Evolutionary conservation across 768 basidiomycete species (phyloP), one percentile per base, ranked within the genome.

Genomic region (Roridomyces roridus): DNA sequence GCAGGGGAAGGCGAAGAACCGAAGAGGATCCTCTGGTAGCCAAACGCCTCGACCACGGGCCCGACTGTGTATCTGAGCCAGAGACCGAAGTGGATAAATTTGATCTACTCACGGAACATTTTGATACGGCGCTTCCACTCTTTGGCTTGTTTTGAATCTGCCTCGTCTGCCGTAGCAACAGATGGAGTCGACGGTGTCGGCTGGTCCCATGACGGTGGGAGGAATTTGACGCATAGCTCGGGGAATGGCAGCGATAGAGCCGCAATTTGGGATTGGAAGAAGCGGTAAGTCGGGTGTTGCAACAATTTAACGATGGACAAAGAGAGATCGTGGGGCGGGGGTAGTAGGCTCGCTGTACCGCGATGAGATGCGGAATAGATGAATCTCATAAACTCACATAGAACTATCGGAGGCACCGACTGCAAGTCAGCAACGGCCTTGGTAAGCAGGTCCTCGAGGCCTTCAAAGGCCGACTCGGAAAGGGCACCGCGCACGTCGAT

Each of bases 21-120:
- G 71, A 89, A 94, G 18, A 94, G 80, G 63, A 94, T 92, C 48
- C 92, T 84, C 65, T 89, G 80, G 65, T 84, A 91, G 7, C 92
- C 92, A 68, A 94, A 94, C 3, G 92, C 92, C 69, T 94, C 92
- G 59, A 93, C 73, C 34, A 88, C 87, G 15, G 90, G 92, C 8
- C 86, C 88, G 62, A 94, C 92, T 94, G 56, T 41, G 31, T 25
- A 63, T n/a, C 56, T 51, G 51, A 50, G 23, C 41, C 42, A 46
- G 46, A 6, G 25, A 14, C 42, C 45, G 10, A 55, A 40, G 35
- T 18, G 39, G 48, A 56, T 12, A 57, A 46, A 34, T 36, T 20
- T 14, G 21, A 24, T 21, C 17, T 10, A 86, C 91, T 75, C 66
- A 94, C 92, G 75, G 74, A 91, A 94, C 84, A 94, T 89, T 77